Evolutionary conservation across 495 filamentous ascomycete species (phyloP), one percentile per base, ranked within the genome.

Genomic region (Talaromyces nanjingensis): DNA sequence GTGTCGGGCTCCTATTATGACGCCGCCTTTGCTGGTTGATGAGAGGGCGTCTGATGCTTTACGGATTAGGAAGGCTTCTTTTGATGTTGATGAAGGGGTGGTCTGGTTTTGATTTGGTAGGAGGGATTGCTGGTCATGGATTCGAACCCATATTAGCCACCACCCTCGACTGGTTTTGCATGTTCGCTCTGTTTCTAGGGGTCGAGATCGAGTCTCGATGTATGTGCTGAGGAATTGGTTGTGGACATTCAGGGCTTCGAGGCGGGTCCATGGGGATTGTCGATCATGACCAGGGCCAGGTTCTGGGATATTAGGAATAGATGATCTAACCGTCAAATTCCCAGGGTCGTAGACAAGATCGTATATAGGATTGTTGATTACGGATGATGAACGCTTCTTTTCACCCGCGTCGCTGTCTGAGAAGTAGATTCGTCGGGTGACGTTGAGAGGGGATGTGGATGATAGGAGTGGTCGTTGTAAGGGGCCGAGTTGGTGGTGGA

Each of bases 111-210:
- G n/a, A n/a, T n/a, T 66, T 66, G 60, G 60, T 60, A 14, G 63
- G 6, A 6, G 52, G 31, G 42, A 24, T 33, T 20, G 24, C 4
- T 76, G 47, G 68, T 80, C 76, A 9, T 87, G 77, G 8, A 93
- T 76, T 47, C 89, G 82, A 60, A 90, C 91, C 93, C 96, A 98
- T 59, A 97, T 90, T 29, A 98, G 81, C 94, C 96, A 98, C 93
- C 93, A 98, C 1, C 92, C 92, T 9, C 92, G 83, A 56, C 79
- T 89, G 5, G 93, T 98, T 80, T 97, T 96, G 74, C 87, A 90
- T 12, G 90, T 97, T n/a, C 90, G 78, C 74, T 98, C 96, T 6
- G 88, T 72, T 69, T 93, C 91, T 14, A 80, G 73, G 1, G 76
- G 67, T 11, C 84, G 76, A 18, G 77, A 75, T 12, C 83, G 81